Conservation (phyloP, 2,329 filamentous ascomycete species). For the Penicillium sp. region DNA sequence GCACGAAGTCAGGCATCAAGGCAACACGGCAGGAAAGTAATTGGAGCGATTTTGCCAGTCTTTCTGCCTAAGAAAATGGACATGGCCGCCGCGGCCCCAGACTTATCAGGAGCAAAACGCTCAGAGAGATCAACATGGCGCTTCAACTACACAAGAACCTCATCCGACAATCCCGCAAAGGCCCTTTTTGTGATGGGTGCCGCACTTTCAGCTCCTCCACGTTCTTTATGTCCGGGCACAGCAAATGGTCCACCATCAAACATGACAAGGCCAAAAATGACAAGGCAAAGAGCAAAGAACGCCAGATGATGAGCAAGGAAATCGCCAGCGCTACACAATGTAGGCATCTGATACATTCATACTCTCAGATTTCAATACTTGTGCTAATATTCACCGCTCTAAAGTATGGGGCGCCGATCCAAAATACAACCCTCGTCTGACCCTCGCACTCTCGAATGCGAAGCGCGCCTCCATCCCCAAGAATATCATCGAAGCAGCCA, state of each 20-base stretch:
- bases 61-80: too few relatives aligned
- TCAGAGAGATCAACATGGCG: slow-evolving; percentile 31
- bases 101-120: neutral
- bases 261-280: slow-evolving; percentile 93
- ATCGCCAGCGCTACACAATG: slow-evolving; percentile 78
- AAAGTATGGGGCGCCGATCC: slow-evolving; percentile 77
- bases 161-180: slow-evolving; percentile 23
- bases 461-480: slow-evolving; percentile 90
- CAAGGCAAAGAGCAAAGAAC: slow-evolving; percentile 71
- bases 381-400: slow-evolving; percentile 18
- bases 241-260: slow-evolving; percentile 94
- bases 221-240: slow-evolving; percentile 71
- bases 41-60: too few relatives aligned
- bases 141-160: slow-evolving; percentile 31
- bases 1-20: too few relatives aligned
- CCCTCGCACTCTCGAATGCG: slow-evolving; percentile 72
- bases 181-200: slow-evolving; percentile 34
- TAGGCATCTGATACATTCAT: slow-evolving; percentile 39
- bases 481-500: slow-evolving; percentile 78
- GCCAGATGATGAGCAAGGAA: slow-evolving; percentile 71
- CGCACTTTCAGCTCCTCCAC: slow-evolving; percentile 58
- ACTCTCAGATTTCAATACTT: slow-evolving; percentile 24
- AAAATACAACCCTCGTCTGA: slow-evolving; percentile 76
- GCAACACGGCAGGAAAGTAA: too few relatives aligned
- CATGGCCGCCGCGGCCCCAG: neutral